Percentiles rank a stretch among this genome's conserved stretches.
Conservation (phyloP, 768 basidiomycete genomes). For the Kwoniella botswanensis region DNA sequence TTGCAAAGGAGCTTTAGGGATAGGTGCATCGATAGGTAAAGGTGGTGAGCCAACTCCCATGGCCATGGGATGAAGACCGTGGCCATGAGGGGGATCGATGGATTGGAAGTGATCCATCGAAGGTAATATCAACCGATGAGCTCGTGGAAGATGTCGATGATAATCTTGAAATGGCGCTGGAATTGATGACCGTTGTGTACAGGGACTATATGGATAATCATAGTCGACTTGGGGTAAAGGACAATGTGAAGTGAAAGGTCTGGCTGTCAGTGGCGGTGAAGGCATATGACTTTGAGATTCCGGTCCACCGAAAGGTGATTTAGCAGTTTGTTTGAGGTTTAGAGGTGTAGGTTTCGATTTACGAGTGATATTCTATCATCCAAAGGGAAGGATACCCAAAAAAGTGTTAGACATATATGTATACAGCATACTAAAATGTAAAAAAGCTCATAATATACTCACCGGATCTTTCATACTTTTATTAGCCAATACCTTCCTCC, state of each 20-base stretch:
- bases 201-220: neutral
- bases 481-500: neutral
- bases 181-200: no score
- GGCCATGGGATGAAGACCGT: neutral
- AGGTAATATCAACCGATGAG: neutral
- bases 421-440: neutral
- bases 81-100: neutral
- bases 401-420: neutral
- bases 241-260: neutral
- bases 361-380: slow-evolving; percentile 4
- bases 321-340: neutral
- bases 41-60: neutral
- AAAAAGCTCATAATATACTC: neutral
- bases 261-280: slow-evolving; percentile 7
- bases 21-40: slow-evolving; percentile 11
- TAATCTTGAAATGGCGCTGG: neutral
- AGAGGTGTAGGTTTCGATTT: slow-evolving; percentile 3
- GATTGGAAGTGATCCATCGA: neutral
- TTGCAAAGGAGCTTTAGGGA: slow-evolving; percentile 10
- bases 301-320: neutral
- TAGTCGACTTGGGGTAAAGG: neutral
- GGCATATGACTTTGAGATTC: neutral
- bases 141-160: neutral
- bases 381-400: neutral
- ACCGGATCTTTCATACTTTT: slow-evolving; percentile 9